Conservation (phyloP, 371 early-diverging fungal species). For the Lichtheimia corymbifera region DNA sequence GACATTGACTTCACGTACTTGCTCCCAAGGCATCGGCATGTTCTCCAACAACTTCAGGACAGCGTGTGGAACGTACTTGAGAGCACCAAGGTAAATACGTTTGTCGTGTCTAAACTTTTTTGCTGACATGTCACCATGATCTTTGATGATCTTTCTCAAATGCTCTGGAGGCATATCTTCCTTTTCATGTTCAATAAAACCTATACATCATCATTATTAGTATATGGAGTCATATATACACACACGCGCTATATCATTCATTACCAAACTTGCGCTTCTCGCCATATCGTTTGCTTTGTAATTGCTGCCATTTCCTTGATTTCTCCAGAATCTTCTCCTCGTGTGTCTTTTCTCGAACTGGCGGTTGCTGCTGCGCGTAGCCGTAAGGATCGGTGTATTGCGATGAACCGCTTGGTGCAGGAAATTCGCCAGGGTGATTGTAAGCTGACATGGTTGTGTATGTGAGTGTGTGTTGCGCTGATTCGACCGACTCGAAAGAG, state of each 20-base stretch:
- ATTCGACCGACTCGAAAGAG: not conserved
- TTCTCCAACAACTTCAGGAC: conserved; percentile 96
- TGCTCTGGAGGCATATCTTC: conserved; percentile 98
- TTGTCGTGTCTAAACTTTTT: conserved; percentile 96
- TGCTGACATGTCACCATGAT: conserved; percentile 98
- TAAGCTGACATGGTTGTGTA: conserved; percentile 12
- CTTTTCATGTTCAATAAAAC: conserved; percentile 77
- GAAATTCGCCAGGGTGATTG: conserved; percentile 13
- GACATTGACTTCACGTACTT: conserved; percentile 93
- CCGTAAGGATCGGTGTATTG: conserved; percentile 6
- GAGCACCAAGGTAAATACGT: conserved; percentile 95
- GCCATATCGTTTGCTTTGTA: conserved; percentile 90
- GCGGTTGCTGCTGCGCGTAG: conserved; percentile 11
- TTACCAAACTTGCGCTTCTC: conserved; percentile 91
- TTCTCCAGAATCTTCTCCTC: conserved; percentile 74
- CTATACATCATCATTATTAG: conserved; percentile 18
- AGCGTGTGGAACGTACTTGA: conserved; percentile 99
- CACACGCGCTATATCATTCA: not conserved
- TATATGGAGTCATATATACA: not conserved
- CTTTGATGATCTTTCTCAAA: conserved; percentile 94
- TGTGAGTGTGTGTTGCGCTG: not conserved
- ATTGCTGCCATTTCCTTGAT: conserved; percentile 87
- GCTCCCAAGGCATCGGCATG: conserved; percentile 99
- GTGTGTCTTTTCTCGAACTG: conserved; percentile 29
- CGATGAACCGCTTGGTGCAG: conserved; percentile 1